Conservation (phyloP, 1,284 basidiomycete species). For the Ustilago sp. region DNA sequence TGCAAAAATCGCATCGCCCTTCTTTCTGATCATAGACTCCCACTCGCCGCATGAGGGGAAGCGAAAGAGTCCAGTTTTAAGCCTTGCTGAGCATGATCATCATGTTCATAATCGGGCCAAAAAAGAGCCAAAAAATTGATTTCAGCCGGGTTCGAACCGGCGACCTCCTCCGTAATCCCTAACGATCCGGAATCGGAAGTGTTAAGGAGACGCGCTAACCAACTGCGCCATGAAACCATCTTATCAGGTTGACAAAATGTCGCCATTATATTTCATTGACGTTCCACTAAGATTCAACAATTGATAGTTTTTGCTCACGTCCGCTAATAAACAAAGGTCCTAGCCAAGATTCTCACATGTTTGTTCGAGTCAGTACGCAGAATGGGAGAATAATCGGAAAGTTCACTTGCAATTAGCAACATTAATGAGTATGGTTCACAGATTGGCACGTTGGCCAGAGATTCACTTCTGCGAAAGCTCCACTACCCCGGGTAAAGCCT, state of each 20-base stretch:
- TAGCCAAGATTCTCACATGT: no score
- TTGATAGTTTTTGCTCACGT: background rate
- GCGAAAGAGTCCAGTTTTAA: background rate
- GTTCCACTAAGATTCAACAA: background rate
- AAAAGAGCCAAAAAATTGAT: conserved; percentile 36
- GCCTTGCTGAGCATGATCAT: background rate
- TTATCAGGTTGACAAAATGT: accelerated
- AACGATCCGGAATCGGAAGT: conserved; percentile 49
- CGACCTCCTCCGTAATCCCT: conserved; percentile 57
- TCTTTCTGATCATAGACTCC: background rate
- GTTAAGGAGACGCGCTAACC: conserved; percentile 61
- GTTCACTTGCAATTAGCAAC: no score
- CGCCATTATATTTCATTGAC: background rate
- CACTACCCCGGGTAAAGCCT: conserved; percentile 73
- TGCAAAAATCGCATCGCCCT: background rate
- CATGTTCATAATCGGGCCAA: background rate
- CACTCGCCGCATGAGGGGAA: background rate
- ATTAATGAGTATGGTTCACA: conserved; percentile 2
- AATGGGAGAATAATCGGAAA: no score
- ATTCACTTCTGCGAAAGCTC: conserved; percentile 59
- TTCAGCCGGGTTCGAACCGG: conserved; percentile 59
- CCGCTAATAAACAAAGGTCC: no score
- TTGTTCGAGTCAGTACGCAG: no score
- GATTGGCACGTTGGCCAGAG: conserved; percentile 2
- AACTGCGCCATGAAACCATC: conserved; percentile 43